Evolutionary conservation across 495 filamentous ascomycete genomes (phyloP).

Genomic region (Hypoxylon intermedium): DNA sequence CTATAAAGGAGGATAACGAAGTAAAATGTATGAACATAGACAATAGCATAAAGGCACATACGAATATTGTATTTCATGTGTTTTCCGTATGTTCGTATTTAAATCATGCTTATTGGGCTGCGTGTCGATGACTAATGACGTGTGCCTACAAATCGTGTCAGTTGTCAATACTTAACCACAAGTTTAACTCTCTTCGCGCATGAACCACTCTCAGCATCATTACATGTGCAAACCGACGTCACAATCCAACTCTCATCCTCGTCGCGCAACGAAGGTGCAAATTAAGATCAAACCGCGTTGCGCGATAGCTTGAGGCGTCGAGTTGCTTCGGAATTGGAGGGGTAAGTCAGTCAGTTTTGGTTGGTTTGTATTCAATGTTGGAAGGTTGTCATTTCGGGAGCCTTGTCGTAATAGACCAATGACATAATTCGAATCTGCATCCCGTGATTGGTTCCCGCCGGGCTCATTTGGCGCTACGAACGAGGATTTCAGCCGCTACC

Average conservation of each 20-base stretch:
- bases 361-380: not conserved
- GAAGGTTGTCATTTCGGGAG: constrained; percentile 2
- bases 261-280: not conserved
- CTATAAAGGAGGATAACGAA: too few species aligned
- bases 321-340: constrained; percentile 20
- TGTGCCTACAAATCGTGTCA: too few species aligned
- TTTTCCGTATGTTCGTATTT: too few species aligned
- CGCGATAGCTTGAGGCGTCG: constrained; percentile 20
- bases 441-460: constrained; percentile 19
- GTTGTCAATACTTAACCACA: too few species aligned
- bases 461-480: constrained; percentile 13
- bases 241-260: not conserved
- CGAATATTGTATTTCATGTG: too few species aligned
- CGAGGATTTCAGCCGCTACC: constrained; percentile 32
- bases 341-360: constrained; percentile 16
- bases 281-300: constrained; percentile 5
- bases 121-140: too few species aligned
- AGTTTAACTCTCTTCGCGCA: too few species aligned
- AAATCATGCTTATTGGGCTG: too few species aligned
- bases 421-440: constrained; percentile 28
- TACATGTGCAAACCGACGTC: constrained; percentile 11
- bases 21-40: too few species aligned
- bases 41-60: too few species aligned
- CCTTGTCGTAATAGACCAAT: constrained; percentile 27
- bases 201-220: too few species aligned